phyloP scores from a whole-genome alignment of 169 alveolate species.

The Cryptosporidium meleagridis region DNA sequence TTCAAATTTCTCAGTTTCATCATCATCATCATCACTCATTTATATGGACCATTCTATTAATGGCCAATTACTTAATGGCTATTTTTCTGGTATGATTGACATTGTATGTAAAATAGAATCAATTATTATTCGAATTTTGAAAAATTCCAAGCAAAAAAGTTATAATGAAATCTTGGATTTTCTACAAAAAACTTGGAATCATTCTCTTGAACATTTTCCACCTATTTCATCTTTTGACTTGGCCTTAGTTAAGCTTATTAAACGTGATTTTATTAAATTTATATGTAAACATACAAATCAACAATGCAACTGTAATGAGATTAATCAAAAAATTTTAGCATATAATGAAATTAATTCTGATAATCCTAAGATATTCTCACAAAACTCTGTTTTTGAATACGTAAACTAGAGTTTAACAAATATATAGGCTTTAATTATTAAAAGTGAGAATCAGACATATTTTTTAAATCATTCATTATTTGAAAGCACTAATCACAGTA shows the following conservation, averaged over 20 bases:
- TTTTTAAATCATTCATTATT: too few species aligned
- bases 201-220: not conserved
- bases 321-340: not conserved
- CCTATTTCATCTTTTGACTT: not conserved
- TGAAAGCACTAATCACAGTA: not conserved
- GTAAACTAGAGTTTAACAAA: not conserved
- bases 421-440: not conserved
- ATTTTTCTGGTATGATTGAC: conserved; percentile 37
- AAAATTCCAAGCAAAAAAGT: not conserved
- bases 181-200: conserved; percentile 6
- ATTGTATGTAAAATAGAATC: conserved; percentile 39
- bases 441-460: not conserved
- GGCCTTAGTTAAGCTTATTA: conserved; percentile 35
- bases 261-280: conserved; percentile 39
- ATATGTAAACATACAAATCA: conserved; percentile 6
- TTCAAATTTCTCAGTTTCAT: conserved; percentile 1
- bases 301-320: not conserved
- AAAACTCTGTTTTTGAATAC: conserved; percentile 17
- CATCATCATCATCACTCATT: conserved; percentile 27
- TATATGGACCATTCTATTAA: not conserved
- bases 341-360: not conserved
- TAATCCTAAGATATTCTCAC: not conserved
- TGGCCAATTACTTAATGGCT: not conserved
- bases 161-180: conserved; percentile 16
- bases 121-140: conserved; percentile 15